Base-by-base conservation (phyloP, 2,329 filamentous ascomycete genomes). In the Penicillium sp. region DNA sequence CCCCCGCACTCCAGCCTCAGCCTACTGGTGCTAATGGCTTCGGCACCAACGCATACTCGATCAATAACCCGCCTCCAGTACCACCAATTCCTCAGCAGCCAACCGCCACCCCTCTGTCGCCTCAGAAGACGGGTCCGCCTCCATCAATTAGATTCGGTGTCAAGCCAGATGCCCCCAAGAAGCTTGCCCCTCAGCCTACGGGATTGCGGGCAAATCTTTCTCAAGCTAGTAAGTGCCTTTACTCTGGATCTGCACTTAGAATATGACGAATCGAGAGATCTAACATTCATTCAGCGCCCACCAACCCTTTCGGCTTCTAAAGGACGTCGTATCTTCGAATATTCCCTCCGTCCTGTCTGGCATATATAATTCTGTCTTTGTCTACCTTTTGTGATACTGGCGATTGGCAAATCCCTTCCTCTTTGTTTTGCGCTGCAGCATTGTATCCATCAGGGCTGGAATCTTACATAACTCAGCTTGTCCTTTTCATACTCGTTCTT, bases 81-180 rank as follows among this genome's bases (percentile, higher is more conserved):
- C 83, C 84, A 30, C 87, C 85, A 11, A 80, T 87, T 57, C 84
- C 85, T 26, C 80, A 85, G 52, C 81, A 88, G 71, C 84, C 83
- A 16, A 81, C 84, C n/a, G 74, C 82, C 49, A 80, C 86, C 52
- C 88, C 90, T 61, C 78, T 94, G 57, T 79, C 88, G 64, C 86
- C 92, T 49, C 92, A 96, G 75, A 88, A 90, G 81, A 96, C 92
- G 8, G 92, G 92, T 0, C 95, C 95, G 6, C 83, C 94, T 22
- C 95, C 95, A 49, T 87, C 92, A 26, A 89, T 99, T 19, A 87
- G 92, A 61, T 99, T 99, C 75, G 95, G 95, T 42, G 88, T 96
- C 38, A 84, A 86, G 59, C 81, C 83, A 30, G 86, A 88, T 52
- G 81, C 87, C 30, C 80, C 87, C 33, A 92, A 93, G 78, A 95